phyloP scores from a whole-genome alignment of 1,139 yeast genomes.

The Kodamaea plutei region DNA sequence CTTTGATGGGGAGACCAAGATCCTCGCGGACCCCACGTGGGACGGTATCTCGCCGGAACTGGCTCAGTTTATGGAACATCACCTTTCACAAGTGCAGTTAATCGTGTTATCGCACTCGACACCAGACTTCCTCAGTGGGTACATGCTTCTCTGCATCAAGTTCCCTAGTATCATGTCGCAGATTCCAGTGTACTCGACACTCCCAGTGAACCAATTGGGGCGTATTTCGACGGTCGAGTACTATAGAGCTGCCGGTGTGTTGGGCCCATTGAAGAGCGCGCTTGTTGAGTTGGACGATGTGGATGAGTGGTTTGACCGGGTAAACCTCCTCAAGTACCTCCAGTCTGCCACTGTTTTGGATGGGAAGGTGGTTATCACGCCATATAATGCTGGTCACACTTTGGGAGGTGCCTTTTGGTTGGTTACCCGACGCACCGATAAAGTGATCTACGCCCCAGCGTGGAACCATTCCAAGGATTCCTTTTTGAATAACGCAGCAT shows the following conservation, averaged over 20 bases:
- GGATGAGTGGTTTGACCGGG: constrained; percentile 71
- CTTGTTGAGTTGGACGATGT: constrained; percentile 68
- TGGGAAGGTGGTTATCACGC: constrained; percentile 63
- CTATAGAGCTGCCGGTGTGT: constrained; percentile 65
- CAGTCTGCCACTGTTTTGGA: constrained; percentile 68
- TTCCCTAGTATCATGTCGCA: constrained; percentile 58
- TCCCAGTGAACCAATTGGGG: constrained; percentile 86
- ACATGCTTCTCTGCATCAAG: constrained; percentile 57
- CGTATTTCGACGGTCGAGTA: constrained; percentile 79
- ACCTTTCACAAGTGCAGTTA: constrained; percentile 54
- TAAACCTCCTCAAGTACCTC: constrained; percentile 68
- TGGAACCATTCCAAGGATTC: constrained; percentile 95
- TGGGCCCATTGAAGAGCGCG: constrained; percentile 69
- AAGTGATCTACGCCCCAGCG: constrained; percentile 79
- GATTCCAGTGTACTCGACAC: constrained; percentile 79
- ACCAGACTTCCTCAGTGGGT: constrained; percentile 77
- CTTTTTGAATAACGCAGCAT: constrained; percentile 76
- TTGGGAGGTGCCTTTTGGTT: constrained; percentile 93
- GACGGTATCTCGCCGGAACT: constrained; percentile 44
- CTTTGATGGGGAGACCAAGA: constrained; percentile 45
- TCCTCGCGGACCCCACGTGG: constrained; percentile 75
- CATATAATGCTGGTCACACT: constrained; percentile 89
- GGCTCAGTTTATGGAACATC: constrained; percentile 39
- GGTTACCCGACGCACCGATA: constrained; percentile 68
- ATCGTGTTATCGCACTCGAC: constrained; percentile 85